Conservation (phyloP, 441 rosid genomes). For the Breynia disticha region DNA sequence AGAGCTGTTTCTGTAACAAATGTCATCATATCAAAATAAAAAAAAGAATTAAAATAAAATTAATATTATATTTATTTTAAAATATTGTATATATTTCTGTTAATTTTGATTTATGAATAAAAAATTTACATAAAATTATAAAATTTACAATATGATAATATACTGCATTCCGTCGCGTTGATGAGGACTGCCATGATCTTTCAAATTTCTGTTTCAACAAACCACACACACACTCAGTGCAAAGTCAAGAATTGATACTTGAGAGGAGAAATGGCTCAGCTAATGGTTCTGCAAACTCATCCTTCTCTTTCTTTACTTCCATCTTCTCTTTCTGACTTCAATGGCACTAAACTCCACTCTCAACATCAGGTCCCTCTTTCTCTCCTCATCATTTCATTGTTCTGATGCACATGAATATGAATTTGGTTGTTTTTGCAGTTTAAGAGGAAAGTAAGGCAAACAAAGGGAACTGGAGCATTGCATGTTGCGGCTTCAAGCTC, state of each 20-base stretch:
- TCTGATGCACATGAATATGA: not conserved
- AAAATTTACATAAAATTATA: no score
- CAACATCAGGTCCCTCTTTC: slow-evolving; percentile 47
- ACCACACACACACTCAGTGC: slow-evolving; percentile 2
- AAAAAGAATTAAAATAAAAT: no score
- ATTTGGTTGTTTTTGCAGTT: slow-evolving; percentile 32
- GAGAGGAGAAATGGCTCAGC: slow-evolving; percentile 41
- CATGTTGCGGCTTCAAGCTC: slow-evolving; percentile 57
- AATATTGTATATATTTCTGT: no score
- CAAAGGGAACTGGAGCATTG: slow-evolving; percentile 51
- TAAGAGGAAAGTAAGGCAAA: slow-evolving; percentile 51
- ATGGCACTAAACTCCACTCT: slow-evolving; percentile 63
- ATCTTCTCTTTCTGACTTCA: slow-evolving; percentile 80
- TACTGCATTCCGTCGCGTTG: no score
- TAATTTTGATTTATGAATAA: no score
- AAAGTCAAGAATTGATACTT: slow-evolving; percentile 3
- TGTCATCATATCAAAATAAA: no score
- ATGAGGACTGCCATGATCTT: slow-evolving; percentile 10
- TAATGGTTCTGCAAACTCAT: slow-evolving; percentile 52
- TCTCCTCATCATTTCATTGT: slow-evolving; percentile 1
- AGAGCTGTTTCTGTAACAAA: no score
- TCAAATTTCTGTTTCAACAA: slow-evolving; percentile 20
- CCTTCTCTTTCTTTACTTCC: slow-evolving; percentile 65
- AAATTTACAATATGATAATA: no score
- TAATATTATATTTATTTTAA: no score